Evolutionary conservation across 2,329 filamentous ascomycete species (phyloP).

Genomic region (Pseudocercospora macadamiae): DNA sequence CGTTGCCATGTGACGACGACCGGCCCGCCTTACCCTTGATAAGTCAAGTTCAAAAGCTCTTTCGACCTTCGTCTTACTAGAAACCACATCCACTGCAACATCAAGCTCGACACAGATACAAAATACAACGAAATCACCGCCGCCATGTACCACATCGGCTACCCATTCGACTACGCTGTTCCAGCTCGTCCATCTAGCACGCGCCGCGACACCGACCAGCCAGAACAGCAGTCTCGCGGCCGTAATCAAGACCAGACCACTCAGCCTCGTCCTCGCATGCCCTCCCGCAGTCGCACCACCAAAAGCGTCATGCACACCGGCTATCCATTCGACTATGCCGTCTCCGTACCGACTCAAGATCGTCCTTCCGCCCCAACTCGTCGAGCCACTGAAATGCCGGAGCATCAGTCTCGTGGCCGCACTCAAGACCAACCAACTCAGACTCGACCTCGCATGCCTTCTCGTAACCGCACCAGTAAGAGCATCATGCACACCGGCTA

Average conservation of each 20-base stretch:
- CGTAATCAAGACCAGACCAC: not conserved
- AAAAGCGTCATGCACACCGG: conserved; percentile 1
- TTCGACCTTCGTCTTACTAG: no score
- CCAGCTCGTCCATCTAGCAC: not conserved
- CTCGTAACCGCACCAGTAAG: not conserved
- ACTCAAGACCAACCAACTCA: not conserved
- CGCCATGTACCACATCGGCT: not conserved
- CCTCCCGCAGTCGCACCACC: not conserved
- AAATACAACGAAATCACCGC: not conserved
- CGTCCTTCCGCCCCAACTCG: not conserved
- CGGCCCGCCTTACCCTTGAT: no score
- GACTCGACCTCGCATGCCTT: not conserved
- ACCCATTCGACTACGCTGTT: conserved; percentile 1
- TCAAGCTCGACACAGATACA: not conserved
- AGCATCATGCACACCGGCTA: not conserved
- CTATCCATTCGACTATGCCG: not conserved
- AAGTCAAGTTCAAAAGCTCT: no score
- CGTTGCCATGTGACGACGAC: no score
- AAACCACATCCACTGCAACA: no score
- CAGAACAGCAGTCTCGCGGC: not conserved
- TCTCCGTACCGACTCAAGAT: not conserved
- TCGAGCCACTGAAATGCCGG: not conserved
- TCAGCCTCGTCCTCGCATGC: not conserved
- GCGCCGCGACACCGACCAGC: not conserved
- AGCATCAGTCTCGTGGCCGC: not conserved